Base-by-base conservation (phyloP, 225 moss, liverwort and hornwort species). In the Pseudisothecium myosuroides region DNA sequence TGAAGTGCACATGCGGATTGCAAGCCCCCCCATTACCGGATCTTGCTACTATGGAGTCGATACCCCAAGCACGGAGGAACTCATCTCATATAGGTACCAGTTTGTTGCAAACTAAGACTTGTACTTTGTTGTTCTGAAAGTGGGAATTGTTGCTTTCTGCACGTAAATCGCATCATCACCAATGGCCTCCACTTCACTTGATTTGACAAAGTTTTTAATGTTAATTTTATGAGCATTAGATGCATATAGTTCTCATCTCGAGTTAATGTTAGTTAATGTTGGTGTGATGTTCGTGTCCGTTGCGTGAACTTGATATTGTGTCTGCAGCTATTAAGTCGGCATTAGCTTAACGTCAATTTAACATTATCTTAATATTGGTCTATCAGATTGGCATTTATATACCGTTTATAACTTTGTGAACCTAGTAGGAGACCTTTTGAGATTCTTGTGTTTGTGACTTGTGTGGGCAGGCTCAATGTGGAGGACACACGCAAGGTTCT, bases 11-110 rank as follows among this genome's bases (percentile, higher is more conserved):
- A 90, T 98, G 95, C 90, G 98, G 62, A 98, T 98, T 72, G 97
- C 98, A 8, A 98, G 98, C 64, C 98, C 98, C 21, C 98, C 98
- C 17, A 98, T 98, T 24, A 94, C 94, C 4, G 98, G 98, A 15
- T 97, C 97, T 67, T 98, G 98, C 85, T 98, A 97, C 80, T 97
- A 98, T 74, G 98, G 98, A 28, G 98, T 98, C 14, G 98, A 98
- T 82, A 98, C 98, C 14, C 98, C 98, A 20, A 95, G 96, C 88
- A 94, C 94, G 72, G 97, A 98, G 81, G 98, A 98, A 84, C 94
- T 97, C 37, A 97, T 98, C 63, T 98, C 98, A 3, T 92, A 96
- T 80, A 94, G 94, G 94, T 94, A 78, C 50, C 58, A 74, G 9
- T 37, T 75, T 37, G 18, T 39, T 80, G 64, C 28, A 82, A 47